A percentile compares a stretch with the other conserved stretches of the same genome.
Conservation (phyloP, 2,329 filamentous ascomycete species). For the Fusarium heterosporum region DNA sequence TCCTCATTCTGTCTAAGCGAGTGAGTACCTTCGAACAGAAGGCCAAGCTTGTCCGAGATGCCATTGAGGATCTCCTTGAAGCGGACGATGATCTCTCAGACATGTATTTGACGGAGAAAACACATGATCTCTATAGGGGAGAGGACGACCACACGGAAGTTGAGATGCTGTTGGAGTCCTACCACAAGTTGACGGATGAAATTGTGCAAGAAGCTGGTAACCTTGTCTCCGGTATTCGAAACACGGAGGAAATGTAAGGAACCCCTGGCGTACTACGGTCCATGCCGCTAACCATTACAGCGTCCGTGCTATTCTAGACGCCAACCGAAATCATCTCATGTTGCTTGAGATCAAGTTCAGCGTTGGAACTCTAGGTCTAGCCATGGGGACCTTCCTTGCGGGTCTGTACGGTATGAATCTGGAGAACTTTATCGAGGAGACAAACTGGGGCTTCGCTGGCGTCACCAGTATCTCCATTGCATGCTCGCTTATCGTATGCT, state of each 20-base stretch:
- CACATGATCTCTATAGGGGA: slow-evolving; percentile 75
- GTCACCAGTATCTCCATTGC: slow-evolving; percentile 78
- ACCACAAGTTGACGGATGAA: slow-evolving; percentile 97
- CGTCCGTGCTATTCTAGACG: slow-evolving; percentile 95
- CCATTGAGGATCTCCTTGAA: slow-evolving; percentile 94
- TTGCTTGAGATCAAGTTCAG: slow-evolving; percentile 95
- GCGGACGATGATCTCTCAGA: slow-evolving; percentile 93
- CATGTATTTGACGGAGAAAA: slow-evolving; percentile 96
- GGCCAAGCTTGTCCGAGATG: slow-evolving; percentile 90
- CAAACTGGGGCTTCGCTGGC: slow-evolving; percentile 82
- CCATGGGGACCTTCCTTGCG: slow-evolving; percentile 92
- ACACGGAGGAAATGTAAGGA: slow-evolving; percentile 95
- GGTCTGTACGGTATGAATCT: slow-evolving; percentile 99
- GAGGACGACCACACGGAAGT: slow-evolving; percentile 95
- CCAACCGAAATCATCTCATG: slow-evolving; percentile 98
- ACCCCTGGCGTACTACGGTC: neutral
- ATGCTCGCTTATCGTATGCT: slow-evolving; percentile 81
- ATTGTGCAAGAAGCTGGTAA: slow-evolving; percentile 96
- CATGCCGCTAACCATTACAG: slow-evolving; percentile 58
- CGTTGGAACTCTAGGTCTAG: slow-evolving; percentile 93
- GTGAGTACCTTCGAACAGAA: slow-evolving; percentile 98
- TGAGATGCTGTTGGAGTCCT: slow-evolving; percentile 95
- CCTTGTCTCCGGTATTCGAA: slow-evolving; percentile 92
- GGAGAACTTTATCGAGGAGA: slow-evolving; percentile 98
- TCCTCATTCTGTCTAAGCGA: slow-evolving; percentile 95